Conservation (phyloP, 768 basidiomycete genomes). For the Rickenella mellea region DNA sequence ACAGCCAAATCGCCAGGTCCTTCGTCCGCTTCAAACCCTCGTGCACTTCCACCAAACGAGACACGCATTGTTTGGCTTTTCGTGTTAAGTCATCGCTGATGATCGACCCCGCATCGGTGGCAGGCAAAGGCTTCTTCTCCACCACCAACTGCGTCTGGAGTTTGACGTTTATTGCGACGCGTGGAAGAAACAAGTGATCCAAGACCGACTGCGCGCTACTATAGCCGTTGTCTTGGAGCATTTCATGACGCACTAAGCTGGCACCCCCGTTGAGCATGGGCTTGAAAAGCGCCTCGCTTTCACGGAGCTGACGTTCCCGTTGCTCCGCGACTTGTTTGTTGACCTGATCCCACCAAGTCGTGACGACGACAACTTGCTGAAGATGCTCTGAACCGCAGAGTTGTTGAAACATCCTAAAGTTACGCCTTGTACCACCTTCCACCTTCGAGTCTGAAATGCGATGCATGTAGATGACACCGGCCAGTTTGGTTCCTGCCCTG, state of each 20-base stretch:
- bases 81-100: no score
- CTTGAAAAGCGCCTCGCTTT: conserved; percentile 38
- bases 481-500: conserved; percentile 9
- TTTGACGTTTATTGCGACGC: no score
- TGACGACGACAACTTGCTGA: conserved; percentile 40
- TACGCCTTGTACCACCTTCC: conserved; percentile 20
- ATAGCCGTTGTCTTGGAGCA: conserved; percentile 24
- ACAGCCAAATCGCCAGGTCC: no score
- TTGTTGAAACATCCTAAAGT: conserved; percentile 41
- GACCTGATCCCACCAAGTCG: conserved; percentile 45
- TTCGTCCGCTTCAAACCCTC: no score
- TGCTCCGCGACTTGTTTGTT: conserved; percentile 25
- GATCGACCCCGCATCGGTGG: no score
- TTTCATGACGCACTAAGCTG: conserved; percentile 33
- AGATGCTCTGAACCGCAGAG: conserved; percentile 43
- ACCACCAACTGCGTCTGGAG: no score
- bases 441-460: conserved; percentile 14
- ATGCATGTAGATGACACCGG: conserved; percentile 16
- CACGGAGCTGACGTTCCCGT: conserved; percentile 36
- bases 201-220: conserved; percentile 34
- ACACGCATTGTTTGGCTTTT: no score
- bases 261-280: conserved; percentile 41
- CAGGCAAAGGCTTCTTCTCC: no score
- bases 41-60: no score
- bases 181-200: no score